Evolutionary conservation across 768 basidiomycete species (phyloP), one percentile per base, ranked within the genome.

Genomic region (Hortiboletus flavorubellus): DNA sequence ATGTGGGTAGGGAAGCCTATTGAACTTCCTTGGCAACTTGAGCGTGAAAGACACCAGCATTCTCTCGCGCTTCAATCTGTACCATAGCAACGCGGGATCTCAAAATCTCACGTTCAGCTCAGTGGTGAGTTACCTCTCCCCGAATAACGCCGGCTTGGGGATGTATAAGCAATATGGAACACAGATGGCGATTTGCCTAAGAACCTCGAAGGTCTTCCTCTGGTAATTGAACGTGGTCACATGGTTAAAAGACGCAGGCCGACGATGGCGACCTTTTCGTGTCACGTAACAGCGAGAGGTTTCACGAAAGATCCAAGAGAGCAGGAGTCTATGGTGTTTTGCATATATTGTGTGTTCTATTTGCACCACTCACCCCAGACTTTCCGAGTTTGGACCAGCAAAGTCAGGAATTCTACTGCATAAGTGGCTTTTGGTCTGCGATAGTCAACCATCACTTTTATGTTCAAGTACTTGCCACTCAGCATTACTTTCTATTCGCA

Each of bases 221-320:
- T 66, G 31, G 18, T 0, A 18, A 42, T 65, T 8, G 0, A 0
- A 7, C 50, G 45, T 33, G 66, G 66, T 15, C 1, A n/a, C 6
- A 2, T 15, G 3, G n/a, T 33, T 31, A 4, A 8, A 26, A 3
- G 2, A n/a, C 23, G n/a, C 29, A 26, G 26, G 23, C 2, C 3
- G 0, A 0, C 9, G 8, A 6, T 4, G 5, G 1, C 4, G 9
- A 4, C 15, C 2, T 8, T 10, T 11, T 8, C 21, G 29, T 33
- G 11, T n/a, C 18, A 7, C 16, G n/a, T 35, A 49, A 55, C n/a
- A 50, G 45, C 5, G 40, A 42, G 21, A 60, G 18, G n/a, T 54
- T 56, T 4, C 66, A 68, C 18, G 62, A 66, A 45, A 58, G 44
- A 14, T 45, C 51, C 31, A 66, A 68, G 54, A 68, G 68, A 54